These are phyloP conservation scores for Eremothecium gossypii DNA, from an alignment of 1,139 yeast species.

Conservation along the genomic window DNA sequence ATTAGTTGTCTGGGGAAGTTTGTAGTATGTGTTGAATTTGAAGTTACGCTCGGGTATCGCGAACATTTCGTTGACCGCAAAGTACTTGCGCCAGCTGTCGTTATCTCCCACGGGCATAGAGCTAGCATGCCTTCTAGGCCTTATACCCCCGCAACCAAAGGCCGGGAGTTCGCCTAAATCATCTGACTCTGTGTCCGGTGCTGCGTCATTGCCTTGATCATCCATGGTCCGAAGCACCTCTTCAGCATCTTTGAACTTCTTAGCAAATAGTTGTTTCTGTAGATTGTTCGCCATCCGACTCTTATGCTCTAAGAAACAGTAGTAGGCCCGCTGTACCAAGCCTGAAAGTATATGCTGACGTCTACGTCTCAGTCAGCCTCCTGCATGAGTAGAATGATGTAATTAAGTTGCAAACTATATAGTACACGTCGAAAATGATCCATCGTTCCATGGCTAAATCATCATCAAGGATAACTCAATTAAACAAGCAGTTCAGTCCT, in stretches of 20 bases:
- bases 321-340: no score
- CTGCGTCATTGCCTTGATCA: conserved; percentile 25
- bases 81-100: conserved; percentile 35
- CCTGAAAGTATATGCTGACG: no score
- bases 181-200: conserved; percentile 6
- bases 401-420: no score
- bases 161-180: conserved; percentile 13
- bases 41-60: conserved; percentile 22
- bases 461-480: background rate
- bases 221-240: conserved; percentile 25
- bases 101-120: no score
- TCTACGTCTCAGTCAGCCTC: no score
- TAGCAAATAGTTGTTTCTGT: conserved; percentile 35
- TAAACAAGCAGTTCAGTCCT: background rate
- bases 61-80: conserved; percentile 30
- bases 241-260: conserved; percentile 31
- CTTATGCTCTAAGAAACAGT: background rate
- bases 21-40: conserved; percentile 50
- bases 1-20: conserved; percentile 37
- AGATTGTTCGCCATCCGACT: conserved; percentile 14
- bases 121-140: no score
- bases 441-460: no score
- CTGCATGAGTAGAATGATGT: no score
- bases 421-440: no score
- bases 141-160: background rate